Evolutionary conservation across 2,329 filamentous ascomycete genomes (phyloP).

Genomic region (Cercospora janseana): DNA sequence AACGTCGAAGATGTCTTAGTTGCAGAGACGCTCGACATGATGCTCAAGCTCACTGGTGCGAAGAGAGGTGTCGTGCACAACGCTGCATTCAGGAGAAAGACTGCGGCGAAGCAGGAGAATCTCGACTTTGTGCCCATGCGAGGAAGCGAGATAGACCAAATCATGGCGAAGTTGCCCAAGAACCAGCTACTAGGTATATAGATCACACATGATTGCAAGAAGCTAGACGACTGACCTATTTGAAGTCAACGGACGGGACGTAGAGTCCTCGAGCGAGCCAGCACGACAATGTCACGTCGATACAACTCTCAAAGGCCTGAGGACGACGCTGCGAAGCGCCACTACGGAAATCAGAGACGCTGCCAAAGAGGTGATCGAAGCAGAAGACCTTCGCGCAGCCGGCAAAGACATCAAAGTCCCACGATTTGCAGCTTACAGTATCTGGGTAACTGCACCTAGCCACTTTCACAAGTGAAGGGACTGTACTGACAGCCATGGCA

Average conservation of each 20-base stretch:
- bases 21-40: slow-evolving; percentile 17
- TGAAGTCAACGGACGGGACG: slow-evolving; percentile 20
- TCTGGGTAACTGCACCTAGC: slow-evolving; percentile 17
- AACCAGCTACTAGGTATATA: slow-evolving; percentile 17
- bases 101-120: slow-evolving; percentile 16
- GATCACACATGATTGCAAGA: too few relatives aligned
- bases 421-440: slow-evolving; percentile 20
- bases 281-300: slow-evolving; percentile 25
- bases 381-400: slow-evolving; percentile 15
- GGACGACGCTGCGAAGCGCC: slow-evolving; percentile 8
- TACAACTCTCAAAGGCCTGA: slow-evolving; percentile 16
- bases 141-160: slow-evolving; percentile 17
- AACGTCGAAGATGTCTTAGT: slow-evolving; percentile 21
- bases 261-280: slow-evolving; percentile 14
- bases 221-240: background rate
- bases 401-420: slow-evolving; percentile 22
- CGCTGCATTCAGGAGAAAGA: slow-evolving; percentile 16
- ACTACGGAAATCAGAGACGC: slow-evolving; percentile 18
- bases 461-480: background rate
- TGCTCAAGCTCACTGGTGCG: slow-evolving; percentile 23
- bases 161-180: slow-evolving; percentile 14
- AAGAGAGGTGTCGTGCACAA: slow-evolving; percentile 18
- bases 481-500: background rate
- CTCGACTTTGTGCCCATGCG: slow-evolving; percentile 9
- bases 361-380: slow-evolving; percentile 16